A percentile compares a stretch with the other conserved stretches of the same genome.
Conservation (phyloP, 2,329 filamentous ascomycete species). For the Albophoma yamanashiensis region DNA sequence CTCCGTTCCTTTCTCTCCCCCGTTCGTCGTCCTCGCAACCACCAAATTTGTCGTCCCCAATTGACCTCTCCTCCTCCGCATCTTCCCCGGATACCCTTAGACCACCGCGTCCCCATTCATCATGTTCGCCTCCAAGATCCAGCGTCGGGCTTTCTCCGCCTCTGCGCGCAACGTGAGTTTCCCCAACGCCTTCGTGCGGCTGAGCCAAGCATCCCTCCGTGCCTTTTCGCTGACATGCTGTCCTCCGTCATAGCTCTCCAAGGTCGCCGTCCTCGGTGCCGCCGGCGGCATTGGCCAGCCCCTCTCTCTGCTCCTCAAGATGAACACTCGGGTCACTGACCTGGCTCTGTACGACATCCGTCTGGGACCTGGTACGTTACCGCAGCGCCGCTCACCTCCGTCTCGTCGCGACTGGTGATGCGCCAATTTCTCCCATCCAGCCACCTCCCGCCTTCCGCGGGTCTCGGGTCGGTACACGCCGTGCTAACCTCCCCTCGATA, state of each 20-base stretch:
- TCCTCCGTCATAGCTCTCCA: constrained; percentile 60
- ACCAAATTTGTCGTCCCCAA: constrained; percentile 4
- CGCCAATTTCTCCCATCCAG: constrained; percentile 6
- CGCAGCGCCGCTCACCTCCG: neutral
- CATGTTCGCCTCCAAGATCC: constrained; percentile 67
- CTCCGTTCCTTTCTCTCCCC: constrained; percentile 6
- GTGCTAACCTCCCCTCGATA: constrained; percentile 22
- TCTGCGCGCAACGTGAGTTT: constrained; percentile 62
- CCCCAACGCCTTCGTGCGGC: constrained; percentile 1
- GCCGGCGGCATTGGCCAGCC: constrained; percentile 98
- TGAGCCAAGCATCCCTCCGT: neutral
- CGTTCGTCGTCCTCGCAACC: constrained; percentile 11
- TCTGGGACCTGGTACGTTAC: constrained; percentile 70
- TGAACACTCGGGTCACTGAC: constrained; percentile 89
- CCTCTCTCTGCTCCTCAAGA: constrained; percentile 94
- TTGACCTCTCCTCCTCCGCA: constrained; percentile 7
- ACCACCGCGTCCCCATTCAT: constrained; percentile 15
- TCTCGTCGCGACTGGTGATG: neutral
- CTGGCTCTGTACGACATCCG: constrained; percentile 98
- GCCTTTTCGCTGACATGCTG: constrained; percentile 3
- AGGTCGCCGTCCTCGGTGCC: constrained; percentile 95
- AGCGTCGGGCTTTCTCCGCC: constrained; percentile 73
- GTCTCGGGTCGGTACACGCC: neutral
- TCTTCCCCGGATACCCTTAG: constrained; percentile 9
- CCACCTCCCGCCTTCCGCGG: neutral